Conservation (phyloP, 1,284 basidiomycete species). For the Termitomyces sp. region DNA sequence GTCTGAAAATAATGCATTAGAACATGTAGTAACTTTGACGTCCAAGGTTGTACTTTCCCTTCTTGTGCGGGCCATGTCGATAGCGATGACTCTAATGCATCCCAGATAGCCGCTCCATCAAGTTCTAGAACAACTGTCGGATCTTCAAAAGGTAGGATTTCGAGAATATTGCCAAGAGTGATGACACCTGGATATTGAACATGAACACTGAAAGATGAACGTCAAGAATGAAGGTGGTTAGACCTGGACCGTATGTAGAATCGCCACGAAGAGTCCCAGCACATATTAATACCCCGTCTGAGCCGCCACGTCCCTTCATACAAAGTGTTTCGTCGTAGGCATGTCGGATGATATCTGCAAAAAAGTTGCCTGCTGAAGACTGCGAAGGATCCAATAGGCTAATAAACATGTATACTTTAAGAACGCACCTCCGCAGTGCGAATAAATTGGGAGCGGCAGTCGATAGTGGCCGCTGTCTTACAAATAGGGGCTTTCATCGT, state of each 20-base stretch:
- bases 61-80: conserved; percentile 87
- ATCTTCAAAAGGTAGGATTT: conserved; percentile 89
- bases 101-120: conserved; percentile 80
- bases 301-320: conserved; percentile 55
- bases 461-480: conserved; percentile 62
- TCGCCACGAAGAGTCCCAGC: conserved; percentile 89
- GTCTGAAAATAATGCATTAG: conserved; percentile 37
- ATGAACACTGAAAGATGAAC: not conserved
- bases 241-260: conserved; percentile 79
- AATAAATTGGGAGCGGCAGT: conserved; percentile 73
- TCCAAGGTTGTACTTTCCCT: conserved; percentile 46
- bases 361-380: conserved; percentile 84
- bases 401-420: not conserved
- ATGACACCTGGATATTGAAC: conserved; percentile 51
- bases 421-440: conserved; percentile 59
- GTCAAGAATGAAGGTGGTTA: conserved; percentile 4
- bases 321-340: conserved; percentile 79
- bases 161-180: conserved; percentile 79
- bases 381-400: conserved; percentile 26
- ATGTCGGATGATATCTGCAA: conserved; percentile 82
- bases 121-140: conserved; percentile 80
- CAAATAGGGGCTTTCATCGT: conserved; percentile 74
- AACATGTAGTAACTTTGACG: not conserved
- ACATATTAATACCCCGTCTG: conserved; percentile 78
- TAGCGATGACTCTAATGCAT: conserved; percentile 72